A percentile compares a stretch with the other conserved stretches of the same genome.
Conservation (phyloP, 2,329 filamentous ascomycete species). For the Beauveria australis region DNA sequence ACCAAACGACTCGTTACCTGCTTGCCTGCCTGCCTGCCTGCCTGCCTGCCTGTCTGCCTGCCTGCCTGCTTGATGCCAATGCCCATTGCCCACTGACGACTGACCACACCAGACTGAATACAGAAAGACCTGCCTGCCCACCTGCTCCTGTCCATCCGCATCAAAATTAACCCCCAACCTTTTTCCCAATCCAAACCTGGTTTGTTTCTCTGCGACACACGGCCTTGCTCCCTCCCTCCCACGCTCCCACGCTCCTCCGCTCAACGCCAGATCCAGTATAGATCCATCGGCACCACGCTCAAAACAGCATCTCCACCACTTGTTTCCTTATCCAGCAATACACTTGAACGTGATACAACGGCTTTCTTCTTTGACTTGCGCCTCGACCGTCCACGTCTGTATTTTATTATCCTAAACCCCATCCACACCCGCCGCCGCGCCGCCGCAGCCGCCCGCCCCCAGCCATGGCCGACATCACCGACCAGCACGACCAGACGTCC, state of each 20-base stretch:
- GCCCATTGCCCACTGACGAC: slow-evolving; percentile 6
- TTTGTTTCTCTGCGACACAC: slow-evolving; percentile 40
- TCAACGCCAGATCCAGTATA: slow-evolving; percentile 56
- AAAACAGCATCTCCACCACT: slow-evolving; percentile 56
- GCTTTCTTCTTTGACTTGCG: slow-evolving; percentile 3
- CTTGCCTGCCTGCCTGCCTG: no score
- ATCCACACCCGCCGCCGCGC: slow-evolving; percentile 10
- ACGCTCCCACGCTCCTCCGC: slow-evolving; percentile 26
- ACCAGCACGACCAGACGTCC: slow-evolving; percentile 69
- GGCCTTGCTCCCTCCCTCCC: slow-evolving; percentile 29
- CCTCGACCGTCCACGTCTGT: not conserved
- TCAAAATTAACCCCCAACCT: slow-evolving; percentile 25
- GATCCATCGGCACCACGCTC: slow-evolving; percentile 57
- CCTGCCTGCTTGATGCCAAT: no score
- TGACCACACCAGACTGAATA: slow-evolving; percentile 29
- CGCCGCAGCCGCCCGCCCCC: slow-evolving; percentile 1
- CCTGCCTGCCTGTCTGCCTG: no score
- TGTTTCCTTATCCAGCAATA: slow-evolving; percentile 40
- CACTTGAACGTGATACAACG: slow-evolving; percentile 33
- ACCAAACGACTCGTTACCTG: no score
- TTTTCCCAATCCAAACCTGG: slow-evolving; percentile 39
- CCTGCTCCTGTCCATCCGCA: not conserved
- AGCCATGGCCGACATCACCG: slow-evolving; percentile 70
- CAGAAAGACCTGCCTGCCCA: slow-evolving; percentile 20
- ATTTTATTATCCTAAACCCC: slow-evolving; percentile 8